Percentiles rank a stretch among this genome's conserved stretches.
phyloP scores from a whole-genome alignment of 2,329 filamentous ascomycete species.

The Ceratocystiopsis sp. region DNA sequence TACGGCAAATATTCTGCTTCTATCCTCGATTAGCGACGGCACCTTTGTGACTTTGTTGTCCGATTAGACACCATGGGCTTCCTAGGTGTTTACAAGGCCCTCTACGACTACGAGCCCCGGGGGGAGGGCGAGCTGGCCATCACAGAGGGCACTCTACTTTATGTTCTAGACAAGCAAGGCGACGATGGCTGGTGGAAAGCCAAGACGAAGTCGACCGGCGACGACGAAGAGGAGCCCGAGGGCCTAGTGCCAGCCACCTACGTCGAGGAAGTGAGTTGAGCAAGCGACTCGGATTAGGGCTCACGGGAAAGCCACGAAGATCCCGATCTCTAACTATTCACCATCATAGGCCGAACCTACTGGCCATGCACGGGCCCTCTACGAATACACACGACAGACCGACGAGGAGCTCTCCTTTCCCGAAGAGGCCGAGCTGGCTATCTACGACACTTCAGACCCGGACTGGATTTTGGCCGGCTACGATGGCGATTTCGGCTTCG shows the following conservation, averaged over 20 bases:
- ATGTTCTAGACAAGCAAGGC: conserved; percentile 37
- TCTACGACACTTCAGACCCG: conserved; percentile 81
- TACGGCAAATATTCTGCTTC: too few relatives aligned
- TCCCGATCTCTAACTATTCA: not conserved
- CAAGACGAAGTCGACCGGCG: conserved; percentile 70
- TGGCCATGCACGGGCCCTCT: conserved; percentile 69
- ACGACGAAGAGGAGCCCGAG: conserved; percentile 81
- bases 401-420: conserved; percentile 95
- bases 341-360: conserved; percentile 35
- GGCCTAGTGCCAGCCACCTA: conserved; percentile 91
- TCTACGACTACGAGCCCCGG: conserved; percentile 13
- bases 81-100: conserved; percentile 11
- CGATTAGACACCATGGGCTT: conserved; percentile 9
- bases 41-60: too few relatives aligned
- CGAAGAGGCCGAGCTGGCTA: conserved; percentile 66
- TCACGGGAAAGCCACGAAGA: not conserved
- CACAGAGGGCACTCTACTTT: conserved; percentile 11
- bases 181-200: conserved; percentile 88
- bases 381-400: conserved; percentile 91
- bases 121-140: conserved; percentile 12
- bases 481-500: conserved; percentile 80
- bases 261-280: conserved; percentile 60
- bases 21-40: too few relatives aligned
- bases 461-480: conserved; percentile 91
- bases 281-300: not conserved